Evolutionary conservation across 257 asterid species (phyloP).

Genomic region (Solanum sejunctum): DNA sequence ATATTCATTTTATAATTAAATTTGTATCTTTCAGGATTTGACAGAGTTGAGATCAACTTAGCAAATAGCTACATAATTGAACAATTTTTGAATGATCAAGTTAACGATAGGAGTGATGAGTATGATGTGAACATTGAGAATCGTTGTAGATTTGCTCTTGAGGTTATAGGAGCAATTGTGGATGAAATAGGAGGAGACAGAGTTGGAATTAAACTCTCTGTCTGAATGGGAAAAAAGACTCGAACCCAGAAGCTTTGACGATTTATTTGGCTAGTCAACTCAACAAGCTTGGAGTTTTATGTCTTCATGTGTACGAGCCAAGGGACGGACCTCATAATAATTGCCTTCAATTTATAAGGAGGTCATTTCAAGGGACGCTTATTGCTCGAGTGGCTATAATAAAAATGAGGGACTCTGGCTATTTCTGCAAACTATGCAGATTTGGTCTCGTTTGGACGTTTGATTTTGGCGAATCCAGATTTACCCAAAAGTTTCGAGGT

Average conservation of each 20-base stretch:
- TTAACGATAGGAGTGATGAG: slow-evolving; percentile 34
- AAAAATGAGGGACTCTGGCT: neutral
- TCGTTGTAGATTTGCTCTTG: slow-evolving; percentile 55
- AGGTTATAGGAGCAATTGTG: neutral
- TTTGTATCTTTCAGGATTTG: slow-evolving; percentile 38
- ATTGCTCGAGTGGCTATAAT: slow-evolving; percentile 4
- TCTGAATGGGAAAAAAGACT: neutral
- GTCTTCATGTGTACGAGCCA: slow-evolving; percentile 38
- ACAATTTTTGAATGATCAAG: slow-evolving; percentile 37
- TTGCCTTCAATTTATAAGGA: slow-evolving; percentile 6
- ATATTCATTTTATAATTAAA: neutral
- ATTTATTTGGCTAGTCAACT: slow-evolving; percentile 15
- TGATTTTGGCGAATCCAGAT: slow-evolving; percentile 61
- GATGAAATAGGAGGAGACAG: slow-evolving; percentile 38
- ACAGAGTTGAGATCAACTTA: slow-evolving; percentile 85
- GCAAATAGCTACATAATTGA: slow-evolving; percentile 91
- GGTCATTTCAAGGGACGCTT: slow-evolving; percentile 41
- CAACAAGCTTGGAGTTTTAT: slow-evolving; percentile 20
- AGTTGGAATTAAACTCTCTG: slow-evolving; percentile 50
- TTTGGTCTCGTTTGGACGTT: neutral
- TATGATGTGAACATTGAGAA: slow-evolving; percentile 69
- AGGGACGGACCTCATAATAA: neutral
- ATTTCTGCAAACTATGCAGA: neutral
- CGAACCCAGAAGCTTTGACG: slow-evolving; percentile 50
- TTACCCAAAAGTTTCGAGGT: slow-evolving; percentile 34